Evolutionary conservation across 768 basidiomycete genomes (phyloP).

Genomic region (Leccinum aurantiacum): DNA sequence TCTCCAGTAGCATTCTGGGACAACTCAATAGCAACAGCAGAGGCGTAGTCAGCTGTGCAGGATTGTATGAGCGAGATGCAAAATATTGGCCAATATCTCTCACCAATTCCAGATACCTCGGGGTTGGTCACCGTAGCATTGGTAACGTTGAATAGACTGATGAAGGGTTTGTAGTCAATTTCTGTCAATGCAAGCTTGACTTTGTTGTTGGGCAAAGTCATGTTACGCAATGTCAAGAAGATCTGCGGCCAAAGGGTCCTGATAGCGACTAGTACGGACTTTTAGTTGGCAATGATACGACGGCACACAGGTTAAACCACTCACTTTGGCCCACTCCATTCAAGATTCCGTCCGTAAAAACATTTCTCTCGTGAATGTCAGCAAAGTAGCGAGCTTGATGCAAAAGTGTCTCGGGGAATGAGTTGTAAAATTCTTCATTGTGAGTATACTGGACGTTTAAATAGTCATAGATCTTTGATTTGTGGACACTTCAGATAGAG

Average conservation of each 20-base stretch:
- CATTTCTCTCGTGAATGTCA: slow-evolving; percentile 71
- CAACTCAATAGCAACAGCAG: slow-evolving; percentile 73
- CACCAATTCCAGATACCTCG: slow-evolving; percentile 63
- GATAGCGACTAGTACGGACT: slow-evolving; percentile 59
- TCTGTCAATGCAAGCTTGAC: slow-evolving; percentile 75
- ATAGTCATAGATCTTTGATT: slow-evolving; percentile 66
- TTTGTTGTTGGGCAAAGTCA: slow-evolving; percentile 71
- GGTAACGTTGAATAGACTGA: slow-evolving; percentile 79
- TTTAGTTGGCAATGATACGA: not conserved
- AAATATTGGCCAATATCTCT: slow-evolving; percentile 27
- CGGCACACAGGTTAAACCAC: slow-evolving; percentile 26
- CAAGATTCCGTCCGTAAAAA: slow-evolving; percentile 64
- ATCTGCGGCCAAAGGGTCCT: slow-evolving; percentile 74
- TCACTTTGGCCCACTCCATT: slow-evolving; percentile 72
- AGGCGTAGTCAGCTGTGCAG: slow-evolving; percentile 64
- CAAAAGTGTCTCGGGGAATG: slow-evolving; percentile 67
- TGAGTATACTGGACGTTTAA: slow-evolving; percentile 74
- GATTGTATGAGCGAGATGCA: not conserved
- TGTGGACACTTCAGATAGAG: not conserved
- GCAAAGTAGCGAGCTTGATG: slow-evolving; percentile 73
- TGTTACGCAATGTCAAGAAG: slow-evolving; percentile 68
- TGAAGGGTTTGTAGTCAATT: slow-evolving; percentile 86
- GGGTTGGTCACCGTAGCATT: slow-evolving; percentile 60
- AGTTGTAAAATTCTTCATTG: slow-evolving; percentile 74
- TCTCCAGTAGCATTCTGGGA: slow-evolving; percentile 61